Evolutionary conservation across 352 stramenopile genomes (phyloP), one percentile per base, ranked within the genome.

Genomic region (Globisporangium megalacanthum): DNA sequence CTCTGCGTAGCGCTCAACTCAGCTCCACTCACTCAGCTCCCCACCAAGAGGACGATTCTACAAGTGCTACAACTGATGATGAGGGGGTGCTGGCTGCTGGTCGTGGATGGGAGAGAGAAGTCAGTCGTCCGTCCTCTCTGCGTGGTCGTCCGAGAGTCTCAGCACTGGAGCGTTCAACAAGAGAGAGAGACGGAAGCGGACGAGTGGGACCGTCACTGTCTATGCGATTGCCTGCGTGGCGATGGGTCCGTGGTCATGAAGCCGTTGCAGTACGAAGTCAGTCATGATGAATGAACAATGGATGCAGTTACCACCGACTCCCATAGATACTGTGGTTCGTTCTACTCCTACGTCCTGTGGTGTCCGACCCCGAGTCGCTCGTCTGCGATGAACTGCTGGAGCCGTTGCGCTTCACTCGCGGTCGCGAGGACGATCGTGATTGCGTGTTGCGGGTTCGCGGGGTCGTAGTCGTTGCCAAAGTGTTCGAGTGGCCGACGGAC

Each of bases 401-500:
- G 71, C 54, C 64, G 71, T 1, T 73, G 52, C 1, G 58, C 51
- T 20, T 89, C 79, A 29, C 64, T 76, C 5, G 66, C 17, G 10
- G 72, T 79, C 6, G 76, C 77, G 49, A 88, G 71, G 13, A 83
- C 64, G 22, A 88, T 73, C 47, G 65, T 70, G 36, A 88, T 72
- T 52, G 54, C 74, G 52, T 90, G 78, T 33, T 90, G 74, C 35
- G 65, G 50, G 55, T 86, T 90, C n/a, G 57, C 33, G 5, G 77
- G 74, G 20, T 64, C 69, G 56, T 90, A 88, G 49, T 90, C 77
- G 52, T 70, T 59, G 15, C 78, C 78, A 54, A 90, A 90, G 22
- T 90, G 76, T 22, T 78, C 64, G 13, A 90, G 61, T 6, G 61
- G 52, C 45, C 56, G 63, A 13, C 63, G 59, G 39, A 87, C 54